Base-by-base conservation (phyloP, 768 basidiomycete genomes). In the Pleurotus ostreatus region DNA sequence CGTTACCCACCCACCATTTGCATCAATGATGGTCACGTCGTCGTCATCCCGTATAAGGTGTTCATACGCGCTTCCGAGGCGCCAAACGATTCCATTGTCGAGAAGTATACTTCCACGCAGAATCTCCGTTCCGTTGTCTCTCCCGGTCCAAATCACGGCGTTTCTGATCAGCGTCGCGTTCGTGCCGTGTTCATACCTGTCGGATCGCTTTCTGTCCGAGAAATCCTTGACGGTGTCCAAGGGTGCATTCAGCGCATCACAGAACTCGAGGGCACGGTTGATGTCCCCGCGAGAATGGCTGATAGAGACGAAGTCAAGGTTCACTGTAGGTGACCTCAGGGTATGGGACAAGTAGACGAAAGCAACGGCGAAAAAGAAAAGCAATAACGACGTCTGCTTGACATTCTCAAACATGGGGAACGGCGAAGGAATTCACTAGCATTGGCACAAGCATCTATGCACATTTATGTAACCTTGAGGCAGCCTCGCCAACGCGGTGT, bases 1-100 rank as follows among this genome's bases (percentile, higher is more conserved):
- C 2, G 89, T 86, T 15, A 91, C 78, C 89, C 89, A 92, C 7
- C 82, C 78, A 1, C 87, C 88, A 47, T 75, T 65, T 2, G 78
- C 78, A 46, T 90, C 78, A 5, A 86, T 64, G 15, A 75, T 71
- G 37, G 53, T 57, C 46, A 62, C 53, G 45, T 68, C 56, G 49
- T 20, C 22, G 48, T 39, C 41, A 30, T 41, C 39, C 37, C 55
- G 48, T 49, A 49, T 26, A 20, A 56, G 38, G 37, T 25, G 53
- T 70, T 74, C 3, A 68, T 78, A 7, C 57, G 83, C 66, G 60
- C 74, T 62, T 18, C 84, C 85, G 34, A 84, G 68, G 16, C 68
- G 74, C 49, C 78, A 75, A 54, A 87, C 76, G 34, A 87, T 67
- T 7, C 84, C 85, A 38, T 74, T 77, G 55, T 85, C 80, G 16